Percentiles rank a stretch among this genome's conserved stretches.
Evolutionary conservation across 495 filamentous ascomycete species (phyloP).

Genomic region (Neurospora sp.): DNA sequence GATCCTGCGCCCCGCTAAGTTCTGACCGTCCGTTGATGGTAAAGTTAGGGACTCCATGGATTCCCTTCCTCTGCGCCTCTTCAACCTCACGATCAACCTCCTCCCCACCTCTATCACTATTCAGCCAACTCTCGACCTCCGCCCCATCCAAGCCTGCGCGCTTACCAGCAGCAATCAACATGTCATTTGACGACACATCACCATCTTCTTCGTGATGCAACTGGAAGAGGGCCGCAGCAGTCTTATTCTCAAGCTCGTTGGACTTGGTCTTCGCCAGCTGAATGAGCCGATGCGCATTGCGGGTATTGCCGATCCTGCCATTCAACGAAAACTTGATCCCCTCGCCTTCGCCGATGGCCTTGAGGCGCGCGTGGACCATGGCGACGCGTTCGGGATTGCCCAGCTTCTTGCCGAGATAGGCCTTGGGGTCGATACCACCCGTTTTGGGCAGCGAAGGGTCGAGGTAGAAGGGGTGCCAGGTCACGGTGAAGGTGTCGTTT

Average conservation of each 20-base stretch:
- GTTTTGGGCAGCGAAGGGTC: slow-evolving; percentile 50
- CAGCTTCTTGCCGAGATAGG: slow-evolving; percentile 17
- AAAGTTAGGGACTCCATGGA: slow-evolving; percentile 69
- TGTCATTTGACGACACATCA: slow-evolving; percentile 59
- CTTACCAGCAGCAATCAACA: slow-evolving; percentile 50
- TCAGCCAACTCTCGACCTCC: slow-evolving; percentile 53
- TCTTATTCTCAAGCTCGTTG: slow-evolving; percentile 45
- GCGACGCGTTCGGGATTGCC: slow-evolving; percentile 42
- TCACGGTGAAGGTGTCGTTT: slow-evolving; percentile 58
- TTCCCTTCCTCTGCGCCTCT: slow-evolving; percentile 43
- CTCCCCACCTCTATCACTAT: slow-evolving; percentile 50
- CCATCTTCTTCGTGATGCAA: slow-evolving; percentile 69
- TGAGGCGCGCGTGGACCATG: slow-evolving; percentile 50
- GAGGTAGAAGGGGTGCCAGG: slow-evolving; percentile 74
- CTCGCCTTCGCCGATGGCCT: slow-evolving; percentile 44
- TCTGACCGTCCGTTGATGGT: slow-evolving; percentile 52
- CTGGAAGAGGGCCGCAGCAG: slow-evolving; percentile 60
- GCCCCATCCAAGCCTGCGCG: slow-evolving; percentile 51
- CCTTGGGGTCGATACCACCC: slow-evolving; percentile 9
- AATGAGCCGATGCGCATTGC: slow-evolving; percentile 66
- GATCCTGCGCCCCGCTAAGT: slow-evolving; percentile 57
- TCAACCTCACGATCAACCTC: slow-evolving; percentile 64
- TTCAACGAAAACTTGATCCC: slow-evolving; percentile 67
- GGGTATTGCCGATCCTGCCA: slow-evolving; percentile 67
- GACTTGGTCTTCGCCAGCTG: slow-evolving; percentile 55